Evolutionary conservation across 495 filamentous ascomycete genomes (phyloP).

Genomic region (Amorphotheca resinae): DNA sequence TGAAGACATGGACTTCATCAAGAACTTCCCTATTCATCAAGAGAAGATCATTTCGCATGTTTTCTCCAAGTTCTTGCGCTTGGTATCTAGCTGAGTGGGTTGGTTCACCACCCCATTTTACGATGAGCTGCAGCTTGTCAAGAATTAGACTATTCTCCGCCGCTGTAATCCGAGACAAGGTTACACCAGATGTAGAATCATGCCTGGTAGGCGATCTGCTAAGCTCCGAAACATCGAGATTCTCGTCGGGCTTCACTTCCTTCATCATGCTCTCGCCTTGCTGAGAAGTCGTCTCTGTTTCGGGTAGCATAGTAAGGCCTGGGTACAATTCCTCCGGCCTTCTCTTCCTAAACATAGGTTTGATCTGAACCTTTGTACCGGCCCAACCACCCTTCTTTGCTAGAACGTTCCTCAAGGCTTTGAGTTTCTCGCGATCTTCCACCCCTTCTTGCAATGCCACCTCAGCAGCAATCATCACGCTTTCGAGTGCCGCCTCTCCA

Average conservation of each 20-base stretch:
- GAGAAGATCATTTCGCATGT: slow-evolving; percentile 88
- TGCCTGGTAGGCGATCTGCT: slow-evolving; percentile 42
- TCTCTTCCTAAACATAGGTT: slow-evolving; percentile 89
- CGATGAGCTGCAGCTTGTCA: slow-evolving; percentile 92
- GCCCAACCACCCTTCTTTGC: slow-evolving; percentile 86
- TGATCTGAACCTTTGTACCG: slow-evolving; percentile 97
- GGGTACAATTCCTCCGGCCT: slow-evolving; percentile 37
- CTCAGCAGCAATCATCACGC: slow-evolving; percentile 75
- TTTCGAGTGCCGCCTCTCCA: slow-evolving; percentile 78
- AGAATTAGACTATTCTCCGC: slow-evolving; percentile 79
- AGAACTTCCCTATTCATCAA: slow-evolving; percentile 87
- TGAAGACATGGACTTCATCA: slow-evolving; percentile 84
- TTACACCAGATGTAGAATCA: slow-evolving; percentile 76
- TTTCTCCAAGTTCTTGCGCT: slow-evolving; percentile 82
- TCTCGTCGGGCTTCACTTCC: slow-evolving; percentile 1
- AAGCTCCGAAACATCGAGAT: not conserved
- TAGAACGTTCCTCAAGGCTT: slow-evolving; percentile 67
- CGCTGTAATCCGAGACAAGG: slow-evolving; percentile 79
- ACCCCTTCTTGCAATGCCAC: slow-evolving; percentile 59
- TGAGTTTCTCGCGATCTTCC: slow-evolving; percentile 81
- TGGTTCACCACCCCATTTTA: slow-evolving; percentile 98
- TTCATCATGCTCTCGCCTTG: not conserved
- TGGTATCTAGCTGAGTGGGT: slow-evolving; percentile 96
- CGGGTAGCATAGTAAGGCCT: not conserved
- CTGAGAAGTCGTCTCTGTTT: not conserved